Percentiles rank a stretch among this genome's conserved stretches.
Conservation (phyloP, 2,329 filamentous ascomycete genomes). For the Chaetomiaceae sp. region DNA sequence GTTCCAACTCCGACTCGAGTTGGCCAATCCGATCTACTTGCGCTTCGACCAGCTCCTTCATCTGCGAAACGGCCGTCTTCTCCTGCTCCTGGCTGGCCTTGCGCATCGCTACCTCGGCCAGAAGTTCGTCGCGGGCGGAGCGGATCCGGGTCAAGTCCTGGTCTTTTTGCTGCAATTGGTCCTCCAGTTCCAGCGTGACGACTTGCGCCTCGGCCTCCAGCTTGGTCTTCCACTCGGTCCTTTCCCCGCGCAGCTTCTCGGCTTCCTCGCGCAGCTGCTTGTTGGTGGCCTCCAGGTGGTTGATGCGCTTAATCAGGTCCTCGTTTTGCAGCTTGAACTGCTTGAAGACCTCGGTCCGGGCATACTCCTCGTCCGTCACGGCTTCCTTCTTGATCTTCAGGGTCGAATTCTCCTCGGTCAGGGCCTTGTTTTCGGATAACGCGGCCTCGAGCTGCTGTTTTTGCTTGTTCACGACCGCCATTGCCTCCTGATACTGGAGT, state of each 20-base stretch:
- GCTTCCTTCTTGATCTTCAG: constrained; percentile 64
- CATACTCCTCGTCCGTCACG: constrained; percentile 87
- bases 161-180: constrained; percentile 74
- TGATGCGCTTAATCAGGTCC: constrained; percentile 86
- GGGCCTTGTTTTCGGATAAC: constrained; percentile 67
- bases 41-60: constrained; percentile 75
- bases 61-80: constrained; percentile 62
- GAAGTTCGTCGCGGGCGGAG: constrained; percentile 76
- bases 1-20: constrained; percentile 76
- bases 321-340: constrained; percentile 85
- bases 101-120: constrained; percentile 74
- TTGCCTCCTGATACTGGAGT: constrained; percentile 70
- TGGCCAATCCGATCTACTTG: constrained; percentile 76
- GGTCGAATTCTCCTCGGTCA: constrained; percentile 75
- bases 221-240: constrained; percentile 74
- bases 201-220: constrained; percentile 75
- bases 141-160: constrained; percentile 82
- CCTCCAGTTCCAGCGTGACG: constrained; percentile 72
- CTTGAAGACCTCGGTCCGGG: constrained; percentile 90
- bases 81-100: constrained; percentile 78
- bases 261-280: constrained; percentile 79
- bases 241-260: constrained; percentile 78
- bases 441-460: constrained; percentile 83
- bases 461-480: constrained; percentile 72
- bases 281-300: constrained; percentile 86